Evolutionary conservation across 2,329 filamentous ascomycete genomes (phyloP).

Genomic region (Cordyceps cateniannulata): DNA sequence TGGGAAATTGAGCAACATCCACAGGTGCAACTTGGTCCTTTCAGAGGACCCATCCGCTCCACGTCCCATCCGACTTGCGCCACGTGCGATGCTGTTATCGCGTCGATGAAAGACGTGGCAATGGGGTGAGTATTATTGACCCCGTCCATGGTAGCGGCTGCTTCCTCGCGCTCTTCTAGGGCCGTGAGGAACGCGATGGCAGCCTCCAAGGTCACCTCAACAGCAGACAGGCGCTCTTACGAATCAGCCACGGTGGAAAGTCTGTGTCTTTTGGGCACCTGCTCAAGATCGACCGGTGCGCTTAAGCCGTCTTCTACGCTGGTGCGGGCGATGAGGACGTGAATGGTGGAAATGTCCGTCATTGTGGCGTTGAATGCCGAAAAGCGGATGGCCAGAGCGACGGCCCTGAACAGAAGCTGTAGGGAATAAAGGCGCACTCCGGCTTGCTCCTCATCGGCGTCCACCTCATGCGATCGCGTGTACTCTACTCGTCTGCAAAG

Average conservation of each 20-base stretch:
- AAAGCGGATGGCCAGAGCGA: neutral
- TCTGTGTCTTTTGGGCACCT: neutral
- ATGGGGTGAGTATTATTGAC: neutral
- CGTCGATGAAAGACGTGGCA: accelerated
- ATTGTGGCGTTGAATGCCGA: neutral
- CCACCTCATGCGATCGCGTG: neutral
- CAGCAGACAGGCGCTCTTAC: neutral
- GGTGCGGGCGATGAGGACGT: neutral
- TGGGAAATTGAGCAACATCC: neutral
- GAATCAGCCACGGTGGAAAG: neutral
- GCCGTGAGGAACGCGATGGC: neutral
- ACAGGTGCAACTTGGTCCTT: neutral
- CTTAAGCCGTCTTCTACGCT: neutral
- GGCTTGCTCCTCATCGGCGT: neutral
- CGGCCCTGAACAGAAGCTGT: neutral
- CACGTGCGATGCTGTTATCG: neutral
- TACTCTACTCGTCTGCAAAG: neutral
- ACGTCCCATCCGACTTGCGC: neutral
- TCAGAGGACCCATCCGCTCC: neutral
- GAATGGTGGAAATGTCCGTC: neutral
- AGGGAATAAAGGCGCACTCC: neutral
- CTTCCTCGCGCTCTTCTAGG: neutral
- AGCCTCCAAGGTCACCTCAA: neutral
- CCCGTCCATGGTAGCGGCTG: neutral
- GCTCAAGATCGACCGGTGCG: neutral